phyloP scores from a whole-genome alignment of 345 rosid genomes.

The Boechera divaricarpa region DNA sequence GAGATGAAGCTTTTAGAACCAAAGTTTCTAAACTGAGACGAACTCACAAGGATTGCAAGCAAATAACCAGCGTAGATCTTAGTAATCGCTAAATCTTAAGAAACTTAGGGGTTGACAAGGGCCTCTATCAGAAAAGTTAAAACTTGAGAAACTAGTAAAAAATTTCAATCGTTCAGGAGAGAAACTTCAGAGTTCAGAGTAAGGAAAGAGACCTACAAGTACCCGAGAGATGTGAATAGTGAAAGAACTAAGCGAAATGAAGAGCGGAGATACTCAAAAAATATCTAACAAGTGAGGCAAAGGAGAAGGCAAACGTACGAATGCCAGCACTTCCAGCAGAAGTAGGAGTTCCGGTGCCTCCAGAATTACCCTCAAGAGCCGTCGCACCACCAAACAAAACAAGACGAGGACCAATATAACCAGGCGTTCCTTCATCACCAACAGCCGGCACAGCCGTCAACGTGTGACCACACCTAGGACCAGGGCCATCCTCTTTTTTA shows the following conservation, averaged over 20 bases:
- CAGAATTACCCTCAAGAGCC: slow-evolving; percentile 89
- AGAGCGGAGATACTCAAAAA: not conserved
- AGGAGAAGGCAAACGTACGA: slow-evolving; percentile 52
- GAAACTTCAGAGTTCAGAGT: slow-evolving; percentile 4
- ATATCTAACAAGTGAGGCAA: not conserved
- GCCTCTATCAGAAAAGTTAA: not conserved
- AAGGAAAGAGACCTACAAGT: slow-evolving; percentile 6
- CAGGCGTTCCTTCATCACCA: slow-evolving; percentile 88
- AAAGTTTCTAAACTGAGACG: slow-evolving; percentile 6
- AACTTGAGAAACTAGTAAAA: not conserved
- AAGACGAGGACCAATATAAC: slow-evolving; percentile 85
- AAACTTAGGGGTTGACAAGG: not conserved
- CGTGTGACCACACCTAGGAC: slow-evolving; percentile 92
- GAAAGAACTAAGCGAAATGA: not conserved
- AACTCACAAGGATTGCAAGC: not conserved
- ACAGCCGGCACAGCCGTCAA: slow-evolving; percentile 84
- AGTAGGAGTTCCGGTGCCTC: slow-evolving; percentile 78
- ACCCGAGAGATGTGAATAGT: not conserved
- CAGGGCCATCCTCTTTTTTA: slow-evolving; percentile 89
- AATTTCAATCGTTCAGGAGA: not conserved
- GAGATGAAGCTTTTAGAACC: not conserved
- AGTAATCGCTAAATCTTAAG: slow-evolving; percentile 4
- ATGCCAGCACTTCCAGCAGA: slow-evolving; percentile 94
- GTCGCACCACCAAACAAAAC: slow-evolving; percentile 94
- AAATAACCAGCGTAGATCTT: not conserved